Conservation (phyloP, 78 protist species). For the Dictyostelium citrinum region DNA sequence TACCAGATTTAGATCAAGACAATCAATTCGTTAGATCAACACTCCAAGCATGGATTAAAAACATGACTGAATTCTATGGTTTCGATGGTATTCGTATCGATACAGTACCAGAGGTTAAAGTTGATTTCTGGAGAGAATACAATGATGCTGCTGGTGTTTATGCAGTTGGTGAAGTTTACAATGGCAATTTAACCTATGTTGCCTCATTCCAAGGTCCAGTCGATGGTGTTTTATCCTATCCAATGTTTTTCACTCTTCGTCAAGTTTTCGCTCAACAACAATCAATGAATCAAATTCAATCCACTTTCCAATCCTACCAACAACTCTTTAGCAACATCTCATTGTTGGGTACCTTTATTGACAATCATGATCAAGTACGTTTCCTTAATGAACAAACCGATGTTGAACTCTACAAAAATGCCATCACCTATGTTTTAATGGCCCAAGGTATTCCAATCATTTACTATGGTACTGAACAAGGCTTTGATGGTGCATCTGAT, state of each 20-base stretch:
- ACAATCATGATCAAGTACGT: conserved; percentile 94
- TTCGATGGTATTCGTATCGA: conserved; percentile 93
- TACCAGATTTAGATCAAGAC: conserved; percentile 93
- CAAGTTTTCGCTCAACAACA: conserved; percentile 70
- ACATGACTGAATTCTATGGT: conserved; percentile 52
- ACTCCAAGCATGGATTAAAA: conserved; percentile 70
- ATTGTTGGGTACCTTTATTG: conserved; percentile 82
- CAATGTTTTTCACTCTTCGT: conserved; percentile 87
- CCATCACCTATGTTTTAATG: conserved; percentile 76
- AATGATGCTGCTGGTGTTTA: conserved; percentile 77
- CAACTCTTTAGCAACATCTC: background rate
- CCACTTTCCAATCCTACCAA: conserved; percentile 19
- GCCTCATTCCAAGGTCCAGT: conserved; percentile 72
- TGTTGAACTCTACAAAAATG: conserved; percentile 71
- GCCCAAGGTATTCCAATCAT: conserved; percentile 87
- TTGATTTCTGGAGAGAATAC: conserved; percentile 63
- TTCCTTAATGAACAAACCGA: conserved; percentile 83
- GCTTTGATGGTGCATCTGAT: conserved; percentile 86
- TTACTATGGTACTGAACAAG: conserved; percentile 95
- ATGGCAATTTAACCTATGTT: conserved; percentile 80
- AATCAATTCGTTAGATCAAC: conserved; percentile 78
- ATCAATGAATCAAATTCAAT: conserved; percentile 83
- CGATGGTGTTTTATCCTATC: conserved; percentile 88
- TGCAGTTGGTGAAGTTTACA: conserved; percentile 93
- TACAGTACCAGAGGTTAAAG: conserved; percentile 91